Base-by-base conservation (phyloP, 192 early-diverging fungal species). In the Backusella australiensis region DNA sequence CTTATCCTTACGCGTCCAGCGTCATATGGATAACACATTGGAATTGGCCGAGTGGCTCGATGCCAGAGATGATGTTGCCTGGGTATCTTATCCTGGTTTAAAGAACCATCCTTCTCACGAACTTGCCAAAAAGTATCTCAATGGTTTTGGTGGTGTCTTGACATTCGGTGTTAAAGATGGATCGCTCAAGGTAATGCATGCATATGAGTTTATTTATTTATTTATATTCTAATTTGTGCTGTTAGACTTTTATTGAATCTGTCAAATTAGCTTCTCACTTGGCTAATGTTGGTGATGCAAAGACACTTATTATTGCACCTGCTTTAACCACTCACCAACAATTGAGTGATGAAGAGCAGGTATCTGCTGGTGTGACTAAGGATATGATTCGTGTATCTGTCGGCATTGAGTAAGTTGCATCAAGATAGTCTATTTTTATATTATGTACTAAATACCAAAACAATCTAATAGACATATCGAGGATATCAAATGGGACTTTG, bases 271-370 rank as follows among this genome's bases (percentile, higher is more conserved):
- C 92, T 3, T 94, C 93, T n/a, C 94, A 97, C 80, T 81, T 98
- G 29, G 96, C 96, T 53, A 98, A 98, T 73, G 94, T 98, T n/a
- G 96, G 96, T 67, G 96, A 98, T 83, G 89, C 93, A 9, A 90
- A 94, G 79, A 97, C 95, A 7, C 86, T 98, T 32, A 93, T 93
- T 23, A 95, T 96, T 75, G 92, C 95, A 71, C 94, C 96, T 11
- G 85, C 93, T 23, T 80, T 88, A 34, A 97, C 95, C 6, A 98
- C 95, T 14, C 95, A 98, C 79, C 93, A 93, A 79, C 96, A 96
- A 83, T 83, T 98, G 53, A 87, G 88, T 6, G 90, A 93, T 74
- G 89, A 90, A 36, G 96, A 98, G 84, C 94, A 96, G 80, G 34
- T 77, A n/a, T 74, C 89, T 7, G 82, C 90, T 9, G 95, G 96